Evolutionary conservation across 2,329 filamentous ascomycete genomes (phyloP), one percentile per base, ranked within the genome.

Genomic region (Aspergillus fischeri): DNA sequence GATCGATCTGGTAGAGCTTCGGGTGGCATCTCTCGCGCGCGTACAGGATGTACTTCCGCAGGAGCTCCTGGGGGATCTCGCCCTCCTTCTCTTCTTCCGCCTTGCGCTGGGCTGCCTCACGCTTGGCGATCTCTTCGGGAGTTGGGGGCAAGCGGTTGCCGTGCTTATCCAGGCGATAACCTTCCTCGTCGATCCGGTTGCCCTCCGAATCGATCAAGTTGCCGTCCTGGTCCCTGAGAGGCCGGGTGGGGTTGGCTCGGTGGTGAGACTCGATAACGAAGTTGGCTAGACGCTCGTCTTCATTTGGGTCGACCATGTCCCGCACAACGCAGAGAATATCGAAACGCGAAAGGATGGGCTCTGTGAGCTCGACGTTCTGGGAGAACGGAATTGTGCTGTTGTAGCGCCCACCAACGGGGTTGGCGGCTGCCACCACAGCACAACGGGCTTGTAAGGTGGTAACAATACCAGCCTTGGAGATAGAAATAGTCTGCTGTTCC

Each of bases 401-500:
- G 79, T 99, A 99, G 48, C 94, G 90, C 24, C 94, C 94, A 49
- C 92, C 93, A 59, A 96, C 93, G 0, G 94, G 94, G 76, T 99
- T 99, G 67, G 94, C 94, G 1, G 94, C 94, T 17, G 94, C 94
- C 63, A 99, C 92, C 65, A 99, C 95, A 54, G 92, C 92, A 73
- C 94, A 99, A 42, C 94, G 89, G 47, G 94, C 94, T 74, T 99
- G 93, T 0, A 99, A 81, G 0, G 94, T 97, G 1, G 94, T 99
- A 47, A 99, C 94, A 60, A 99, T 99, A 76, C 94, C 94, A 0
- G 94, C 94, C 74, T 99, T 99, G 63, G 92, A 96, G 70, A 99
- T 99, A 60, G 93, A 97, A 65, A 99, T 99, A 1, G 94, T 99
- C 77, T 99, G 94, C 76, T 99, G 94, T 76, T 99, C 94, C 94